Base-by-base conservation (phyloP, 2,329 filamentous ascomycete species). In the Epichloe gansuensis region DNA sequence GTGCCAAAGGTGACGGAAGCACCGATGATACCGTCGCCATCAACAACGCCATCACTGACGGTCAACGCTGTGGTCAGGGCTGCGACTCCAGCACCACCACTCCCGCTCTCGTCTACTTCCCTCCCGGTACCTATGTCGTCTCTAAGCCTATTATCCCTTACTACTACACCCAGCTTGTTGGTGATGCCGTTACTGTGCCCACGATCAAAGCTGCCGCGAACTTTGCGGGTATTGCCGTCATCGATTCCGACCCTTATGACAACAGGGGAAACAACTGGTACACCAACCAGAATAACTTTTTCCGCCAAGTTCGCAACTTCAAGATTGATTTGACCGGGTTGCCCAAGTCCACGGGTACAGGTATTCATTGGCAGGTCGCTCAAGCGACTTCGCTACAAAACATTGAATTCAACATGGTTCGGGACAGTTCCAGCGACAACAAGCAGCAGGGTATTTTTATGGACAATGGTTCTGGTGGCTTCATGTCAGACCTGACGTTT, bases 91-190 rank as follows among this genome's bases (percentile, higher is more conserved):
- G 79, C 35, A 97, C 91, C 3, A 78, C 79, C n/a, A 81, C 82
- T 1, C 91, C 91, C 0, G 91, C 88, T 27, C 72, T 97, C 13
- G 81, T 97, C 50, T 97, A 95, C 74, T 95, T 97, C 73, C 90
- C 89, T 40, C 75, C 87, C 11, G 90, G 91, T 58, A 94, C 82
- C 52, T 97, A 96, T 64, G 63, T 86, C 17, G 83, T 97, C 60
- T 88, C 82, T 64, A 77, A 74, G 61, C 87, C 91, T 23, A 80
- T 97, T 58, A 70, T 89, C 49, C 85, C 89, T 66, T 85, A 84
- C 68, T 97, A 97, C 75, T 95, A 95, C 73, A 95, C 90, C 9
- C 89, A 96, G 66, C 80, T 97, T 55, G 75, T 96, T 38, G 91
- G 91, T 53, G 89, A 97, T 71, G 82, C 84, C 47, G 64, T 79